phyloP scores from a whole-genome alignment of 108 stramenopile species.

The Mediolabrus comicus region DNA sequence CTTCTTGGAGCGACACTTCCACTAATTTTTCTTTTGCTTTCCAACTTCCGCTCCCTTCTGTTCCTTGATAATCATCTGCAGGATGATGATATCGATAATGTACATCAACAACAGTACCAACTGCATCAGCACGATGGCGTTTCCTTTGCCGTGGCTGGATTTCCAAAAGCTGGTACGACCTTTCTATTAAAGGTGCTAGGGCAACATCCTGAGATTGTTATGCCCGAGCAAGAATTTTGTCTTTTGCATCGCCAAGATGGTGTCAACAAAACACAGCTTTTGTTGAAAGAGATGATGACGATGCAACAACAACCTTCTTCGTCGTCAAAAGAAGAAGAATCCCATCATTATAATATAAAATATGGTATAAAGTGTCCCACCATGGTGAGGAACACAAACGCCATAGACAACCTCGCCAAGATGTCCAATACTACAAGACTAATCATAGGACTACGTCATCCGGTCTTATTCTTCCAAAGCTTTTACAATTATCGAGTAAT shows the following conservation, averaged over 20 bases:
- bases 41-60: too few species aligned
- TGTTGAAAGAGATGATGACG: not conserved
- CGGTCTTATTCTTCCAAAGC: conserved; percentile 45
- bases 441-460: conserved; percentile 51
- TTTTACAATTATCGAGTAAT: conserved; percentile 37
- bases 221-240: not conserved
- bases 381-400: conserved; percentile 17
- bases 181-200: conserved; percentile 6
- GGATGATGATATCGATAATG: too few species aligned
- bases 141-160: not conserved
- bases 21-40: too few species aligned
- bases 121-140: too few species aligned
- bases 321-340: not conserved
- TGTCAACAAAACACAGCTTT: too few species aligned
- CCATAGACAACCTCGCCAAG: conserved; percentile 24
- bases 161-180: conserved; percentile 3
- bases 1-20: too few species aligned
- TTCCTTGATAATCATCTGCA: too few species aligned
- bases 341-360: not conserved
- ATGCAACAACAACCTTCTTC: not conserved
- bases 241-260: not conserved
- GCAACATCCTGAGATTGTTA: conserved; percentile 14
- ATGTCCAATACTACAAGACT: conserved; percentile 25
- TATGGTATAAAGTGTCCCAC: conserved; percentile 31
- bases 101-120: too few species aligned